Evolutionary conservation across 176 grass and related monocot species (phyloP).

Genomic region (Aegilops tauschii): DNA sequence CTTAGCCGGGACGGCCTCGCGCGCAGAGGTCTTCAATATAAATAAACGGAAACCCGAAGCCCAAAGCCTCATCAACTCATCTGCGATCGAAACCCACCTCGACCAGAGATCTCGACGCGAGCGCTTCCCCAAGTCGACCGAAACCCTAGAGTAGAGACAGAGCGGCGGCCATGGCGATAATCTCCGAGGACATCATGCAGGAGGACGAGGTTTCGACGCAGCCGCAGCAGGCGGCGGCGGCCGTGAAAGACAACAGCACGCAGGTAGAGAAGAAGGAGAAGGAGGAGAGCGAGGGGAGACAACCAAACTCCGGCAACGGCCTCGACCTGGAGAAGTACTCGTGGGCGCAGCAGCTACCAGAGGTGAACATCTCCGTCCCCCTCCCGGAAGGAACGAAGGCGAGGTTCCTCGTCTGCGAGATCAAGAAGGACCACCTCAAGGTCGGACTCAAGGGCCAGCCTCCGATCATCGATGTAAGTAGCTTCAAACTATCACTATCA

Average conservation of each 20-base stretch:
- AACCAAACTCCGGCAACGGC: conserved; percentile 53
- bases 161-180: not conserved
- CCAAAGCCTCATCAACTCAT: not conserved
- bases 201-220: not conserved
- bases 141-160: not conserved
- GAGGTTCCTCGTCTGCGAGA: conserved; percentile 48
- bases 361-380: conserved; percentile 42
- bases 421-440: conserved; percentile 59
- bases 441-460: conserved; percentile 54
- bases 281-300: not conserved
- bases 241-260: not conserved
- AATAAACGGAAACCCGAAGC: not conserved
- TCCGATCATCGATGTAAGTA: conserved; percentile 41
- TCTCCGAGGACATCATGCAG: not conserved
- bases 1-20: too few species aligned
- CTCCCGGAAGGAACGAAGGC: conserved; percentile 55
- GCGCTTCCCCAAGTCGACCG: not conserved
- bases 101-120: too few species aligned
- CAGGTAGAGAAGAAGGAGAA: not conserved
- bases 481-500: too few species aligned
- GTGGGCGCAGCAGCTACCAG: conserved; percentile 52
- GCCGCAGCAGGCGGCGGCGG: too few species aligned
- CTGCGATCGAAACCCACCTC: not conserved
- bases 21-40: not conserved
- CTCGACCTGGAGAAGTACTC: conserved; percentile 66